These are phyloP conservation scores for Lepidium didymum DNA, from an alignment of 345 rosid species.

Conservation along the genomic window DNA sequence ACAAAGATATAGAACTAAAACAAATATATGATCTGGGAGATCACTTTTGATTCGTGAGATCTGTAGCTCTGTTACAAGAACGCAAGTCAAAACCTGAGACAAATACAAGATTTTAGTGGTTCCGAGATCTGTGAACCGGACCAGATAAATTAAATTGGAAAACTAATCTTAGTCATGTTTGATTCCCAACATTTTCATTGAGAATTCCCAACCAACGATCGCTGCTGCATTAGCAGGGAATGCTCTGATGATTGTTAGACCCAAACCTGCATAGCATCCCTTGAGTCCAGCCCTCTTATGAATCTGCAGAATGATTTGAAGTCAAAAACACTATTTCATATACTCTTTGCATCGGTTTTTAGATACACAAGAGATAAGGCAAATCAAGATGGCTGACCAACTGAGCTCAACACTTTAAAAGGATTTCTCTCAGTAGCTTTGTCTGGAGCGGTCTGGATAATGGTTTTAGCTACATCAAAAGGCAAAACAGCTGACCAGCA, in stretches of 20 bases:
- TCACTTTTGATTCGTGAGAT: background rate
- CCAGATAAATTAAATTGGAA: background rate
- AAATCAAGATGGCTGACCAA: slow-evolving; percentile 26
- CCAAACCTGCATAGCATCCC: slow-evolving; percentile 88
- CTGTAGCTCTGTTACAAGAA: slow-evolving; percentile 2
- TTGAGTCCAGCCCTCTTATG: slow-evolving; percentile 66
- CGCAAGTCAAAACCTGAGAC: background rate
- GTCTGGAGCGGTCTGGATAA: slow-evolving; percentile 75
- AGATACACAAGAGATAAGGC: slow-evolving; percentile 7
- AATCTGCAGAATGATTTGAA: slow-evolving; percentile 37
- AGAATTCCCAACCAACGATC: slow-evolving; percentile 92
- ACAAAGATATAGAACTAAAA: background rate
- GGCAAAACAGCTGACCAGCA: slow-evolving; percentile 85
- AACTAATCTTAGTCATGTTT: slow-evolving; percentile 32
- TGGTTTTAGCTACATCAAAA: slow-evolving; percentile 84
- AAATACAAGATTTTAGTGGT: background rate
- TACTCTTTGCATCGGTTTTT: background rate
- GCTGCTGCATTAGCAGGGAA: slow-evolving; percentile 98
- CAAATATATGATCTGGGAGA: background rate
- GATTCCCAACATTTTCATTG: slow-evolving; percentile 68
- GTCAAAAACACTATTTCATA: background rate
- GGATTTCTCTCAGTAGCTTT: slow-evolving; percentile 57
- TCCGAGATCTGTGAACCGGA: slow-evolving; percentile 5
- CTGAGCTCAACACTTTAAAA: slow-evolving; percentile 59
- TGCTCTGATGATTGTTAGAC: slow-evolving; percentile 78